Percentiles rank a stretch among this genome's conserved stretches.
phyloP scores from a whole-genome alignment of 768 basidiomycete species.

The Boletales sp. region DNA sequence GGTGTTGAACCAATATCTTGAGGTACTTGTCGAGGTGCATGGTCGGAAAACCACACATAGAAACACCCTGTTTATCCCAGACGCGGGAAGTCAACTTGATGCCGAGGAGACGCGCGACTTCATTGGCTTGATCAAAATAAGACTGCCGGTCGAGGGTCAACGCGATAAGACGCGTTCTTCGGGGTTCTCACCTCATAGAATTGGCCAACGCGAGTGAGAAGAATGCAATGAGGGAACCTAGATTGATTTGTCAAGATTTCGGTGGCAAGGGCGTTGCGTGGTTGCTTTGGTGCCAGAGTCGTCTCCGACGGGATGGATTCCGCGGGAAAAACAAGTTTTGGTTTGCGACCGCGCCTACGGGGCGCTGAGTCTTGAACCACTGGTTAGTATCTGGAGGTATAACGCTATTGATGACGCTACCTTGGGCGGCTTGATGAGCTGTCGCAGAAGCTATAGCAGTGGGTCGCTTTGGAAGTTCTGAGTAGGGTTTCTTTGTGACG shows the following conservation, averaged over 20 bases:
- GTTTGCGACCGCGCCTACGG: constrained; percentile 18
- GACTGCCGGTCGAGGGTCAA: constrained; percentile 49
- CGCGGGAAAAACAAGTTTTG: background rate
- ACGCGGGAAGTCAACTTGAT: constrained; percentile 80
- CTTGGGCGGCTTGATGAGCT: background rate
- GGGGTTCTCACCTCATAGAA: constrained; percentile 79
- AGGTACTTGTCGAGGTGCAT: constrained; percentile 82
- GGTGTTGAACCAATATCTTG: constrained; percentile 78
- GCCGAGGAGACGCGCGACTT: constrained; percentile 70
- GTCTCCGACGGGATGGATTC: background rate
- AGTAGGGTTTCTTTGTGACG: constrained; percentile 48
- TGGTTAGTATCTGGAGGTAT: background rate
- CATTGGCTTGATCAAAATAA: constrained; percentile 87
- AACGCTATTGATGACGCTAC: constrained; percentile 2
- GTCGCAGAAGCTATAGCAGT: background rate
- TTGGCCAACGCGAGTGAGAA: constrained; percentile 89
- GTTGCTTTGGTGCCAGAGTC: constrained; percentile 16
- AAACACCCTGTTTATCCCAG: constrained; percentile 65
- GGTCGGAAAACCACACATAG: constrained; percentile 92
- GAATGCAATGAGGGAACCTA: constrained; percentile 81
- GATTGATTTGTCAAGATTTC: constrained; percentile 70
- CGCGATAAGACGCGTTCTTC: background rate
- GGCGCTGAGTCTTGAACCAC: background rate
- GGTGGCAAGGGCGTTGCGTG: constrained; percentile 54
- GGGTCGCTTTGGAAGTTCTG: constrained; percentile 53